Base-by-base conservation (phyloP, 768 basidiomycete genomes). In the Podaxis mareebaensis region DNA sequence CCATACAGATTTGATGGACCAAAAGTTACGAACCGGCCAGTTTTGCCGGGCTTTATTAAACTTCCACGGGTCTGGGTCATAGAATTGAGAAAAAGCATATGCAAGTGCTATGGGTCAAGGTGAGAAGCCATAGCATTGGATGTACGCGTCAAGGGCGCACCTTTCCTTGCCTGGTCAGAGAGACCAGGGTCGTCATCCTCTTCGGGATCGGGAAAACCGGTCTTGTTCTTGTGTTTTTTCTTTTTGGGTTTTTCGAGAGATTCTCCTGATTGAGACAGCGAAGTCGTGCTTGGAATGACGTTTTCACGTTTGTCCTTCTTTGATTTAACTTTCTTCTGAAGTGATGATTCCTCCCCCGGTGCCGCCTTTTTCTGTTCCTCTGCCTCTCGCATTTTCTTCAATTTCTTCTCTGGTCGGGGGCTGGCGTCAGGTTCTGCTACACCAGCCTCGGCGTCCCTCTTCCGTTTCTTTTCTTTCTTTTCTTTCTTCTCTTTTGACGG, bases 41-140 rank as follows among this genome's bases (percentile, higher is more conserved):
- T 90, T 91, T 68, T 91, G 89, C 49, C 81, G 79, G 6, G 87
- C 87, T 69, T 91, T 91, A 65, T 86, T 86, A 70, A 91, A 91
- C 67, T 90, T 91, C 90, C 89, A 91, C 58, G 73, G 75, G 4
- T 74, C 68, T 20, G 79, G 81, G 44, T 75, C 75, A 56, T 78
- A 76, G 67, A 81, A 82, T 61, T 84, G 83, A n/a, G 74, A 68
- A 67, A 83, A 86, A 0, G 84, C 87, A 69, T 89, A 89, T 38
- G 74, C 73, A 12, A 84, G 65, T 22, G 78, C 82, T 83, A 64
- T 13, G 24, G 54, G 24, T 33, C 55, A 36, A n/a, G 33, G 54
- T 58, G 13, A 38, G 61, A 20, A n/a, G 30, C 53, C 17, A 56
- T 22, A 52, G 36, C 36, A 56, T 6, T 28, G 17, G 24, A 36